Base-by-base conservation (phyloP, 768 basidiomycete species). In the Rhizopogon rudus region DNA sequence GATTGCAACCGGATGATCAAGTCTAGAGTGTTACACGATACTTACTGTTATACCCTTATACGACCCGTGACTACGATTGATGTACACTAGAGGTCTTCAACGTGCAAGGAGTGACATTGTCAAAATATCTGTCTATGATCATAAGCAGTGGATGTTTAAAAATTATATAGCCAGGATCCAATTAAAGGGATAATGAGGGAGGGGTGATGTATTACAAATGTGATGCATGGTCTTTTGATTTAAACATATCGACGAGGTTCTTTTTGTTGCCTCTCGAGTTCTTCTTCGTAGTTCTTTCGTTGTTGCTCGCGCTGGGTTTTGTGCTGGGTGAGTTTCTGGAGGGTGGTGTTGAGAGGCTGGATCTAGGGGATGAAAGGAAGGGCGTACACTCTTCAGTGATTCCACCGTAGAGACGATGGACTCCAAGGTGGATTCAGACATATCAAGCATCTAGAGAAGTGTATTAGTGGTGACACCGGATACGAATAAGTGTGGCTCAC, bases 401-500 rank as follows among this genome's bases (percentile, higher is more conserved):
- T 87, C 80, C 45, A 86, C 77, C 1, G 77, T 80, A 22, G 68
- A 65, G 50, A 87, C 66, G 42, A 88, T 76, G 20, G 78, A 76
- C 44, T 87, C 86, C 16, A 90, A 77, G 0, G 86, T 84, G 14
- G 78, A 75, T 65, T 89, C 88, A 2, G 87, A 87, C 55, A 88
- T 64, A 50, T 87, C 84, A 7, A 72, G 70, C 71, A 85, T 78
- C 87, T 60, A 59, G 12, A 20, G 8, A 20, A 28, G 51, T 42
- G 40, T 43, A 17, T 14, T 45, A 25, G 37, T 43, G n/a, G 25
- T 4, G 20, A 49, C 13, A 41, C 33, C 37, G 28, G 12, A 16
- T 2, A 17, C 37, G 22, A n/a, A 41, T 37, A 41, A 37, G 42
- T 35, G 20, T 14, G 14, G 67, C 75, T 57, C 43, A 84, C 82